Conservation (phyloP, 192 early-diverging fungal genomes). For the Radiomyces spectabilis region DNA sequence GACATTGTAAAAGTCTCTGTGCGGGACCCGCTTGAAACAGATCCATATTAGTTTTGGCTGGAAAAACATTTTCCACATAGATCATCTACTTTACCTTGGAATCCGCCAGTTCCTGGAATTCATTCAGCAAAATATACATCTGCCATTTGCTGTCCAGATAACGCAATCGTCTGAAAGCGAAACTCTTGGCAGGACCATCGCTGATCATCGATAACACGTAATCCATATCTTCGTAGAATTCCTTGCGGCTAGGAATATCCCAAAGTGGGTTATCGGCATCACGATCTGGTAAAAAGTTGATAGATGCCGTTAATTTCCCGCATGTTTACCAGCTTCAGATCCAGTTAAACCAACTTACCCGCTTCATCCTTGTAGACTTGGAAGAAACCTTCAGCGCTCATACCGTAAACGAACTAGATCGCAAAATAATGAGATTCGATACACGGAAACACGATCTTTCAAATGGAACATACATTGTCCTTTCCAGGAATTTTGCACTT, state of each 20-base stretch:
- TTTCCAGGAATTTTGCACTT: constrained; percentile 32
- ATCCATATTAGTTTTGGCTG: background rate
- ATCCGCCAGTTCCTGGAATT: constrained; percentile 90
- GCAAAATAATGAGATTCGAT: background rate
- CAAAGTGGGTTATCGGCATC: constrained; percentile 3
- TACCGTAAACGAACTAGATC: background rate
- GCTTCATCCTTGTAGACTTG: constrained; percentile 8
- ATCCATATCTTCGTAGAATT: constrained; percentile 85
- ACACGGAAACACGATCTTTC: background rate
- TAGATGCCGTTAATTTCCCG: background rate
- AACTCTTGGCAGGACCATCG: constrained; percentile 90
- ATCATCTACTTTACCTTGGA: constrained; percentile 57
- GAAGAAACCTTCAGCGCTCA: constrained; percentile 11
- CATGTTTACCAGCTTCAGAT: background rate
- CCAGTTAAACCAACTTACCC: too few relatives aligned
- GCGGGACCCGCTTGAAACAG: constrained; percentile 62
- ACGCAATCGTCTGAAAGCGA: constrained; percentile 80
- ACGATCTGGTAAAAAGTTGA: background rate
- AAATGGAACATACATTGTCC: constrained; percentile 19
- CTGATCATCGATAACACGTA: constrained; percentile 62
- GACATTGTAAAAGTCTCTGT: constrained; percentile 96
- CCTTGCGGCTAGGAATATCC: constrained; percentile 21
- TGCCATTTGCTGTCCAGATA: constrained; percentile 92
- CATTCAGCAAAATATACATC: constrained; percentile 87
- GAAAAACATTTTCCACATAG: too few relatives aligned